Conservation (phyloP, 2,329 filamentous ascomycete species). For the Neonectria ditissima region DNA sequence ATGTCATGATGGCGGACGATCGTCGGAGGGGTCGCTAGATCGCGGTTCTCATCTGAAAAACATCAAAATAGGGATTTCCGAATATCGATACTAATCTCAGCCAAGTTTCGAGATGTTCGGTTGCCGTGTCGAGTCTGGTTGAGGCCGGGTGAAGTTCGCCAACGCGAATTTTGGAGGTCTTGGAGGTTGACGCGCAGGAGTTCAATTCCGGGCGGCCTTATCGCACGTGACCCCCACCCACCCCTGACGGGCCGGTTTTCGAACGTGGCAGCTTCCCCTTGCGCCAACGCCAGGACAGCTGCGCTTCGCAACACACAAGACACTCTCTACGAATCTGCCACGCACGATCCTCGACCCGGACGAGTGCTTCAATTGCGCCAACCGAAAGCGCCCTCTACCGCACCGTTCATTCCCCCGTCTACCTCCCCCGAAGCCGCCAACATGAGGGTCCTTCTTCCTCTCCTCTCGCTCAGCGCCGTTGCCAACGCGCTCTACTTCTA, state of each 20-base stretch:
- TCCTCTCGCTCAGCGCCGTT: slow-evolving; percentile 73
- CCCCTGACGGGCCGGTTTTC: slow-evolving; percentile 52
- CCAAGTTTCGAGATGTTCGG: slow-evolving; percentile 1
- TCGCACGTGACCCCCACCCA: slow-evolving; percentile 50
- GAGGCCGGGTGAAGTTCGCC: slow-evolving; percentile 16
- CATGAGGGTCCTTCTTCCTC: slow-evolving; percentile 72
- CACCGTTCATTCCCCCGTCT: neutral
- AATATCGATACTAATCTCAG: neutral
- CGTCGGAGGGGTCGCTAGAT: slow-evolving; percentile 26
- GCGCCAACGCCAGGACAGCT: slow-evolving; percentile 31
- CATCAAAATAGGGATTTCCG: slow-evolving; percentile 25
- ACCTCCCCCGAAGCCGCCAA: slow-evolving; percentile 35
- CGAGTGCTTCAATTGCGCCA: slow-evolving; percentile 34
- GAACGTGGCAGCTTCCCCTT: slow-evolving; percentile 66
- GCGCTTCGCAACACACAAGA: slow-evolving; percentile 29
- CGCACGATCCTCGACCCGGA: slow-evolving; percentile 17
- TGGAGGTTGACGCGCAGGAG: slow-evolving; percentile 21
- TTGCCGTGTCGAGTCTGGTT: slow-evolving; percentile 15
- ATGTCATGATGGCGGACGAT: slow-evolving; percentile 67
- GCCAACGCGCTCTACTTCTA: slow-evolving; percentile 94
- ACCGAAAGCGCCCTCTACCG: slow-evolving; percentile 13
- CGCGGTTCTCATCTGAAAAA: slow-evolving; percentile 38
- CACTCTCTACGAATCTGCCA: slow-evolving; percentile 5
- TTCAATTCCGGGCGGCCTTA: slow-evolving; percentile 24
- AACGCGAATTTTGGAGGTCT: slow-evolving; percentile 30